A percentile compares a stretch with the other conserved stretches of the same genome.
Evolutionary conservation across 2,329 filamentous ascomycete species (phyloP).

Genomic region (Neofusicoccum umdonicola): DNA sequence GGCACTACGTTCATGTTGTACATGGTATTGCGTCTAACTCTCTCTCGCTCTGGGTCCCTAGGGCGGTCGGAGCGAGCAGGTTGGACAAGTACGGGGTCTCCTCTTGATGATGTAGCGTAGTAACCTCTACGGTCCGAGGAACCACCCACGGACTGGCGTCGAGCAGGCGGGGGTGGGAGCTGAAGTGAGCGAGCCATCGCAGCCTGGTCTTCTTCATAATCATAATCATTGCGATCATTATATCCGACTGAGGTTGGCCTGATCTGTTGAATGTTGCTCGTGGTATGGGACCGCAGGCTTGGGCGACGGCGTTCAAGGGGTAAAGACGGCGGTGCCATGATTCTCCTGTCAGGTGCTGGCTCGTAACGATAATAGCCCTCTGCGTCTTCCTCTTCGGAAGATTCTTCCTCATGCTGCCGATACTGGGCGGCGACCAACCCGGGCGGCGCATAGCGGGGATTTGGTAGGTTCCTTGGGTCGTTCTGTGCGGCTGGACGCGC

Average conservation of each 20-base stretch:
- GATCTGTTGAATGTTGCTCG: background rate
- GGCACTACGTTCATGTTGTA: conserved; percentile 8
- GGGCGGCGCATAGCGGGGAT: background rate
- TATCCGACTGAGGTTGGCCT: background rate
- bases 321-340: background rate
- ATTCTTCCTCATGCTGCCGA: background rate
- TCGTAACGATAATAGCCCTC: background rate
- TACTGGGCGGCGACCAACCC: too few species aligned
- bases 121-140: background rate
- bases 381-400: background rate
- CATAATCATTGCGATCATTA: background rate
- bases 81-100: background rate
- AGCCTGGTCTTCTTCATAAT: background rate
- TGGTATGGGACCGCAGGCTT: background rate
- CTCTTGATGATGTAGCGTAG: background rate
- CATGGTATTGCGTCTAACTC: conserved; percentile 2
- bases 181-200: background rate
- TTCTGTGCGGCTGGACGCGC: background rate
- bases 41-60: background rate
- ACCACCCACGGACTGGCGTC: background rate
- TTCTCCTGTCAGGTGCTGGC: background rate
- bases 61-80: conserved; percentile 3
- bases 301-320: background rate
- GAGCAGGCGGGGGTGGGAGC: background rate
- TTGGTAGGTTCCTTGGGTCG: background rate